These are phyloP conservation scores for Zasmidium cellare DNA, from an alignment of 2,329 filamentous ascomycete species.

Conservation along the genomic window DNA sequence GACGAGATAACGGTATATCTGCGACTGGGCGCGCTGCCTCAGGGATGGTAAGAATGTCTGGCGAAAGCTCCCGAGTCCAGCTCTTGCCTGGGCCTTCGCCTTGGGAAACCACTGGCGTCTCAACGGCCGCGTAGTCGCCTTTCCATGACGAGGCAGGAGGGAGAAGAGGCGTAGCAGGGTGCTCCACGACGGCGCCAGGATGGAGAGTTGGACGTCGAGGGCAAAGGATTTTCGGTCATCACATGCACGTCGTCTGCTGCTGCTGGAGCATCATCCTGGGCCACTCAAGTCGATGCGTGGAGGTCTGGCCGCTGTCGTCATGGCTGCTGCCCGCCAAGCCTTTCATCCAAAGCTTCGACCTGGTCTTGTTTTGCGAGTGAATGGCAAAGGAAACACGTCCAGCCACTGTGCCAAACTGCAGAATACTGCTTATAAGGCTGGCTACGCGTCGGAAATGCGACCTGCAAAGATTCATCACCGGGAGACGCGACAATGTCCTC, in stretches of 20 bases:
- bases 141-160: neutral
- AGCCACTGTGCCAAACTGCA: too few species aligned
- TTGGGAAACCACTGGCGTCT: slow-evolving; percentile 45
- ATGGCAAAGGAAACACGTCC: neutral
- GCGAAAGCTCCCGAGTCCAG: slow-evolving; percentile 68
- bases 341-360: neutral
- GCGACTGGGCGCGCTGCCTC: slow-evolving; percentile 70
- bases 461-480: too few species aligned
- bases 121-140: slow-evolving; percentile 3
- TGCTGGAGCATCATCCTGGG: neutral
- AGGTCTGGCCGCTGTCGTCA: neutral
- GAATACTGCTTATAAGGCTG: too few species aligned
- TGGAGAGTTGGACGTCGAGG: slow-evolving; percentile 2
- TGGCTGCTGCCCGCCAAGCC: neutral
- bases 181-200: slow-evolving; percentile 32
- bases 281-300: neutral
- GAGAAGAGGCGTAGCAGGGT: slow-evolving; percentile 21
- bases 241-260: neutral
- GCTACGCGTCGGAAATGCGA: too few species aligned
- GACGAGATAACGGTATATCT: slow-evolving; percentile 60
- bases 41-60: slow-evolving; percentile 72
- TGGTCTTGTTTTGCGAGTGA: neutral
- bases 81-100: slow-evolving; percentile 62
- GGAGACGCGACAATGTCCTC: too few species aligned
- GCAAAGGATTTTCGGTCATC: neutral